Conservation (phyloP, 306 rosid species). For the Pyrus pyrifolia region DNA sequence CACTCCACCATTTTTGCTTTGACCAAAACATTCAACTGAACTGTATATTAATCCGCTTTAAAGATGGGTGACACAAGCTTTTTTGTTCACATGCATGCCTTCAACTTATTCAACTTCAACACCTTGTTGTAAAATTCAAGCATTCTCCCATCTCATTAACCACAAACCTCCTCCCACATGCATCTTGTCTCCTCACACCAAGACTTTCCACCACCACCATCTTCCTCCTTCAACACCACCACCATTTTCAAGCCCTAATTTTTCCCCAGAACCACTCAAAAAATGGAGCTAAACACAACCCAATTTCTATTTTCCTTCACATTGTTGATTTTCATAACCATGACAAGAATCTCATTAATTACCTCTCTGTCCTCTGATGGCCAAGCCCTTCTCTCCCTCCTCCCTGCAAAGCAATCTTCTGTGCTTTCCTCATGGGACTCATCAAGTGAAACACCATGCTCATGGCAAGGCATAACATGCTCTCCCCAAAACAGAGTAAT, state of each 20-base stretch:
- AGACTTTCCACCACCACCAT: not conserved
- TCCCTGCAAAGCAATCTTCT: conserved; percentile 42
- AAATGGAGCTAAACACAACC: conserved; percentile 30
- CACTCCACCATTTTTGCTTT: conserved; percentile 7
- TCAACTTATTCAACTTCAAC: conserved; percentile 4
- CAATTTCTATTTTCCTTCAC: conserved; percentile 24
- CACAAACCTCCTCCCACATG: conserved; percentile 48
- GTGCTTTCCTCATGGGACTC: conserved; percentile 82
- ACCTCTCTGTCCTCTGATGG: conserved; percentile 77
- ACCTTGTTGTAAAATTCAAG: conserved; percentile 63
- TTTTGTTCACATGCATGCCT: conserved; percentile 58
- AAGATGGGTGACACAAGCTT: conserved; percentile 8
- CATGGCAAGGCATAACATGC: conserved; percentile 84
- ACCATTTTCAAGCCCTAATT: not conserved
- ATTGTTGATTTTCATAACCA: conserved; percentile 22
- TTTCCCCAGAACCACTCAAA: conserved; percentile 11
- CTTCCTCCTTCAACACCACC: conserved; percentile 18
- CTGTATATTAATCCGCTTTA: not conserved
- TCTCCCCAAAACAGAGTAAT: conserved; percentile 85
- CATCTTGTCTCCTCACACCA: conserved; percentile 38
- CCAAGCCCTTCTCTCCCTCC: conserved; percentile 72
- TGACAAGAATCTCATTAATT: conserved; percentile 23
- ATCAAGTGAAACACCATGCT: conserved; percentile 73
- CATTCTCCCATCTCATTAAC: conserved; percentile 21
- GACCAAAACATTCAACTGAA: not conserved